Conservation (phyloP, 2,329 filamentous ascomycete species). For the Colletotrichum agaves region DNA sequence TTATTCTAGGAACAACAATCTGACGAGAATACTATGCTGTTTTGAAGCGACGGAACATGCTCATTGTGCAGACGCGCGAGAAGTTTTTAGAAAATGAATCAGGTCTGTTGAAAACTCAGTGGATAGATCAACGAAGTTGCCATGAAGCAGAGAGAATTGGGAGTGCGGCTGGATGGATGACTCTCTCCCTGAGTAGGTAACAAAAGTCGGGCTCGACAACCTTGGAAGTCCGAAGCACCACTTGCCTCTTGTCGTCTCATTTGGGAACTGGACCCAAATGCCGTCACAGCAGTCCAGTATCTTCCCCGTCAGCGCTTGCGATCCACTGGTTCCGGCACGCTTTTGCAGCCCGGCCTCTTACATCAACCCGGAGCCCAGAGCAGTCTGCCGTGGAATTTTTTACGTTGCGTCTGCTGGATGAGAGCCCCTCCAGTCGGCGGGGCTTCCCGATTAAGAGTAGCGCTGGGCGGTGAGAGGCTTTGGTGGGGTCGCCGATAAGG, state of each 20-base stretch:
- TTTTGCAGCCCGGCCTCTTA: neutral
- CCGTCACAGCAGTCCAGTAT: neutral
- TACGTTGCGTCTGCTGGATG: neutral
- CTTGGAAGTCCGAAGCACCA: slow-evolving; percentile 16
- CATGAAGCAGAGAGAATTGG: neutral
- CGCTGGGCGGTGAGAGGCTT: slow-evolving; percentile 21
- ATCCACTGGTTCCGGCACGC: slow-evolving; percentile 30
- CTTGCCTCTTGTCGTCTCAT: neutral
- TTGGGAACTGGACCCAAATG: neutral
- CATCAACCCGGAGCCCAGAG: too few species aligned
- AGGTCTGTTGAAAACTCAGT: too few species aligned
- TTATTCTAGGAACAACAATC: too few species aligned
- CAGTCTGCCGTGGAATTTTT: too few species aligned
- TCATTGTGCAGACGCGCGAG: too few species aligned
- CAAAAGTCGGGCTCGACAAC: neutral
- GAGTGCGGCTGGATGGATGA: neutral
- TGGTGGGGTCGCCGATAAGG: slow-evolving; percentile 14
- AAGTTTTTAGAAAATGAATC: too few species aligned
- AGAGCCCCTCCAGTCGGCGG: slow-evolving; percentile 21
- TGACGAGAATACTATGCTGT: too few species aligned
- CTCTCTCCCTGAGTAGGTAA: neutral
- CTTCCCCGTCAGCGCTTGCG: slow-evolving; percentile 11
- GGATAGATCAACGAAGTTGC: too few species aligned
- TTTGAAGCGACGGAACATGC: too few species aligned
- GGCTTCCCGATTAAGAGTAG: slow-evolving; percentile 8